Evolutionary conservation across 139 green algal genomes (phyloP).

Genomic region (Chlamydomonas urium): DNA sequence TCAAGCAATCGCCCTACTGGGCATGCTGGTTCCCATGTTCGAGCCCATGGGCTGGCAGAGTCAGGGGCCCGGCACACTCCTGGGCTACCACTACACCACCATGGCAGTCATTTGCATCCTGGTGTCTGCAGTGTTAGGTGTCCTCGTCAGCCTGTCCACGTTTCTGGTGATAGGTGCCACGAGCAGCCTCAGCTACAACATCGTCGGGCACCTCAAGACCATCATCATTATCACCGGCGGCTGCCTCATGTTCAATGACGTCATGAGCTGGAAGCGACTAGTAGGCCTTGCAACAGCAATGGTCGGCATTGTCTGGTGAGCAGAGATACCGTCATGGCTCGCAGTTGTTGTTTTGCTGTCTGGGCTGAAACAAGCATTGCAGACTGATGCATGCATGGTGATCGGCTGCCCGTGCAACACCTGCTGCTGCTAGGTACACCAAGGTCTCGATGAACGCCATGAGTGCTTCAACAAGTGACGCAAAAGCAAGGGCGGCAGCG

Average conservation of each 20-base stretch:
- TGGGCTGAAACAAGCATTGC: no score
- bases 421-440: no score
- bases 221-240: conserved; percentile 80
- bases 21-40: conserved; percentile 60
- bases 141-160: conserved; percentile 75
- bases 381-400: no score
- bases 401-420: no score
- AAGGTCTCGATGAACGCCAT: no score
- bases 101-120: conserved; percentile 59
- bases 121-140: conserved; percentile 68
- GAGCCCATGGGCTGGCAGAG: conserved; percentile 64
- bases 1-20: conserved; percentile 50
- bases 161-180: conserved; percentile 76
- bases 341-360: no score
- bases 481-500: no score
- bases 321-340: no score
- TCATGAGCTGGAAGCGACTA: conserved; percentile 73
- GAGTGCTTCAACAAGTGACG: no score
- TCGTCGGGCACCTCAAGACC: conserved; percentile 66
- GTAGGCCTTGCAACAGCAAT: conserved; percentile 69
- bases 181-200: conserved; percentile 78
- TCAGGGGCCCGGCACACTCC: conserved; percentile 3
- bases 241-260: conserved; percentile 78
- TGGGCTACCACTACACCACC: conserved; percentile 53
- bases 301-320: conserved; percentile 76